Evolutionary conservation across 2,329 filamentous ascomycete genomes (phyloP), one percentile per base, ranked within the genome.

Genomic region (Onygenales sp.): DNA sequence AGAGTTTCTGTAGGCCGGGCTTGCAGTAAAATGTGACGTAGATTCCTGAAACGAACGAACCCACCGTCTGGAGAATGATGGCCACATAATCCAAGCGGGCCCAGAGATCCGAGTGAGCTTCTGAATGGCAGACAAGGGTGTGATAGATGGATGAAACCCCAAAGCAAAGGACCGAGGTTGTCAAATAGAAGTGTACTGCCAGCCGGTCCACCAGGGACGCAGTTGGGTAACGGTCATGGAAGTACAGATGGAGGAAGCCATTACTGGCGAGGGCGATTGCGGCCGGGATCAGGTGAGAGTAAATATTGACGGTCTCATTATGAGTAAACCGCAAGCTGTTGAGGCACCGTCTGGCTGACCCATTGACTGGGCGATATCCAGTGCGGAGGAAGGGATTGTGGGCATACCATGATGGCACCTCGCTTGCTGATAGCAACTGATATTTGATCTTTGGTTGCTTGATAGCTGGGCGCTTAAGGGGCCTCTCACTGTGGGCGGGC

Each of bases 271-370:
- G 64, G 54, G 86, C 83, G 38, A 78, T 59, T 1, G 85, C 45
- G 9, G 85, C 81, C 5, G 89, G 89, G 43, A 89, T 62, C 9
- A 88, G 75, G 66, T 89, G 85, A 1, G 82, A 78, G 66, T 84
- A 87, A 62, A 88, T 87, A 66, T 88, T 89, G 44, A 87, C 79
- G 7, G 79, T 79, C 65, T 85, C 81, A 64, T 85, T 87, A 69
- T 88, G 83, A 11, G 87, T 62, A 66, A 85, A 82, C 47, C 73
- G 68, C 27, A 87, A 71, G 43, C 78, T 83, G 42, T 75, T 69
- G 54, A 81, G 72, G 27, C 81, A 86, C 52, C 72, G 75, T 11
- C 64, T 55, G 67, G 81, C 84, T 0, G 83, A 86, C 54, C 78
- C 77, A 2, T 81, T 83, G 31, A 75, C 74, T 0, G 79, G 79